These are phyloP conservation scores for Rhinocladiella mackenziei DNA, from an alignment of 2,329 filamentous ascomycete species.

Conservation along the genomic window DNA sequence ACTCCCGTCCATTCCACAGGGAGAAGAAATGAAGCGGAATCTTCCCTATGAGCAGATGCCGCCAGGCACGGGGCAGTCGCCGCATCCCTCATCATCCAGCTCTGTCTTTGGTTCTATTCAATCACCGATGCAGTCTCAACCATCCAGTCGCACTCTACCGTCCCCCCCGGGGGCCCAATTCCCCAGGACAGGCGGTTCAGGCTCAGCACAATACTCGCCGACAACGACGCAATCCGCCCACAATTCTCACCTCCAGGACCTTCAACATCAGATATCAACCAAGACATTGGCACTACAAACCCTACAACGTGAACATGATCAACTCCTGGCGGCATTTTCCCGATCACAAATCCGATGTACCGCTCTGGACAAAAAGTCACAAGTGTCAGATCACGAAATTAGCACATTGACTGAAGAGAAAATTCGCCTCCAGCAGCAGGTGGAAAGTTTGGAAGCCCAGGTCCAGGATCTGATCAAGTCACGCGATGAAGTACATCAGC, in stretches of 20 bases:
- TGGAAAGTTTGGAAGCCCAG: constrained; percentile 47
- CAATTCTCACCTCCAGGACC: constrained; percentile 43
- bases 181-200: constrained; percentile 15
- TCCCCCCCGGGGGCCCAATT: constrained; percentile 29
- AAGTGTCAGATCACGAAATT: constrained; percentile 50
- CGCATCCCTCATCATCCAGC: constrained; percentile 21
- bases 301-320: constrained; percentile 53
- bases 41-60: constrained; percentile 18
- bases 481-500: constrained; percentile 45
- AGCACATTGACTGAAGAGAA: constrained; percentile 51
- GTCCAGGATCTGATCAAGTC: constrained; percentile 48
- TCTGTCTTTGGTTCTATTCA: constrained; percentile 20
- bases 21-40: constrained; percentile 19
- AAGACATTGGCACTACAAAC: constrained; percentile 52
- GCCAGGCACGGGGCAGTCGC: constrained; percentile 16
- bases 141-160: constrained; percentile 26
- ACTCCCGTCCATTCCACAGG: constrained; percentile 18
- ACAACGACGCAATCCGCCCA: constrained; percentile 33
- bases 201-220: constrained; percentile 14
- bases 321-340: constrained; percentile 50
- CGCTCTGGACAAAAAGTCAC: constrained; percentile 50
- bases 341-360: constrained; percentile 43
- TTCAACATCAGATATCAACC: constrained; percentile 53
- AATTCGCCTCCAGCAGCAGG: constrained; percentile 46
- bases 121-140: constrained; percentile 24